Conservation (phyloP, 257 asterid genomes). For the Plantago major region DNA sequence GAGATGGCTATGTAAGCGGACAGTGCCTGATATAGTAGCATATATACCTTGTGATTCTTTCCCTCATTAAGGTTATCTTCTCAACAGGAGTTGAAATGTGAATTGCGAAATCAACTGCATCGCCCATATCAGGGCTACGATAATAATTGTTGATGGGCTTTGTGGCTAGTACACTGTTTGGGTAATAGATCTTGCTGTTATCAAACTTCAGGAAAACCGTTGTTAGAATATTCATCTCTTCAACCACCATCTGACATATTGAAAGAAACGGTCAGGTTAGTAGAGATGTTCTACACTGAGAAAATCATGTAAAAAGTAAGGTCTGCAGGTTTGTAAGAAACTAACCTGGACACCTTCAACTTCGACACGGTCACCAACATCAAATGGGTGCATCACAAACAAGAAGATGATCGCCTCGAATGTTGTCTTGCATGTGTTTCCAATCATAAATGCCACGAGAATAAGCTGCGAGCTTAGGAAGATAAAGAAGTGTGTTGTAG, state of each 20-base stretch:
- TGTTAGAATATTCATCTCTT: constrained; percentile 53
- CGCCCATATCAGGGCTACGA: constrained; percentile 61
- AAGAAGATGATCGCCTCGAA: constrained; percentile 15
- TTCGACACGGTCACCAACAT: constrained; percentile 44
- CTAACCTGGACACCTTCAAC: constrained; percentile 47
- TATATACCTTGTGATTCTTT: constrained; percentile 44
- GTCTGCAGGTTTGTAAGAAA: neutral
- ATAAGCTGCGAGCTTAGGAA: constrained; percentile 16
- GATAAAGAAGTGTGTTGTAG: constrained; percentile 10
- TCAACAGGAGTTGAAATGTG: constrained; percentile 49
- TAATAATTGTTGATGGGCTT: constrained; percentile 44
- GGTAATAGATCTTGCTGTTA: constrained; percentile 45
- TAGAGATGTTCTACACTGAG: too few species aligned
- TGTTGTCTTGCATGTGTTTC: constrained; percentile 17
- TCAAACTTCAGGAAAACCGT: constrained; percentile 49
- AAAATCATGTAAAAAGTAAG: neutral
- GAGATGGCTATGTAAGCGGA: too few species aligned
- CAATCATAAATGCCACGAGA: constrained; percentile 11
- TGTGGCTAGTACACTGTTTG: constrained; percentile 44
- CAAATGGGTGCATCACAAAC: constrained; percentile 16
- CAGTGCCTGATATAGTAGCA: neutral
- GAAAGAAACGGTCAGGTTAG: neutral
- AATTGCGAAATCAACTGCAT: constrained; percentile 42
- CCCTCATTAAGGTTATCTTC: constrained; percentile 38
- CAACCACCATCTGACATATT: constrained; percentile 49